Evolutionary conservation across 495 filamentous ascomycete genomes (phyloP), one percentile per base, ranked within the genome.

Genomic region (Hyphodiscus hymeniophilus): DNA sequence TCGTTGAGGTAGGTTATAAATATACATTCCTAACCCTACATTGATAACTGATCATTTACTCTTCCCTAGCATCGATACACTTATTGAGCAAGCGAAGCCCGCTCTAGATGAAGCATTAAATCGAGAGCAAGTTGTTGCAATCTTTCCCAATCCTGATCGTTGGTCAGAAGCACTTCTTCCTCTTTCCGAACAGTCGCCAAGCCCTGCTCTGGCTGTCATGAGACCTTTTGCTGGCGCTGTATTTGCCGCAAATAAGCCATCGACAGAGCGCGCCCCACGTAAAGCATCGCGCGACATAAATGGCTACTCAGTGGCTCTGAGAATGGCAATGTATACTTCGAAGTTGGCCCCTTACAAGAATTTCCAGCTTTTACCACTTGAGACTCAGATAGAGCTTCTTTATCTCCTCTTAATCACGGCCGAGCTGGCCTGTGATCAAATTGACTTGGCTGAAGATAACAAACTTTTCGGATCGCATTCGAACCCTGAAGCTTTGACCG

Each of bases 211-310:
- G 5, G 76, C 86, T 7, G 73, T 94, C 7, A 85, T 83, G 4
- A 87, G 80, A 58, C 72, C 76, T 8, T 63, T 95, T 17, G 77
- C 76, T 5, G 87, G 87, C 12, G 74, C 74, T 10, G 77, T 90
- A 23, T 79, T 85, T 52, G 63, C 96, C 4, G 38, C 33, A 40
- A 50, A 33, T 17, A 18, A 23, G 13, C 12, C 42, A 34, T 7
- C 42, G 7, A n/a, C 21, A 15, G 24, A 42, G 23, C 68, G 17
- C 22, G 60, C 40, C 40, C 69, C 8, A 57, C 60, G 3, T 52
- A 58, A 5, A 60, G 58, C 32, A 41, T 45, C 42, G 33, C 61
- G 81, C 33, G 89, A 96, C 64, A 65, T 67, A 2, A 70, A 71
- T 42, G 86, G 85, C 1, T 78, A 77, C 17, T 89, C 88, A 1